Conservation (phyloP, 1,284 basidiomycete genomes). For the Apiotrichum gamsii region DNA sequence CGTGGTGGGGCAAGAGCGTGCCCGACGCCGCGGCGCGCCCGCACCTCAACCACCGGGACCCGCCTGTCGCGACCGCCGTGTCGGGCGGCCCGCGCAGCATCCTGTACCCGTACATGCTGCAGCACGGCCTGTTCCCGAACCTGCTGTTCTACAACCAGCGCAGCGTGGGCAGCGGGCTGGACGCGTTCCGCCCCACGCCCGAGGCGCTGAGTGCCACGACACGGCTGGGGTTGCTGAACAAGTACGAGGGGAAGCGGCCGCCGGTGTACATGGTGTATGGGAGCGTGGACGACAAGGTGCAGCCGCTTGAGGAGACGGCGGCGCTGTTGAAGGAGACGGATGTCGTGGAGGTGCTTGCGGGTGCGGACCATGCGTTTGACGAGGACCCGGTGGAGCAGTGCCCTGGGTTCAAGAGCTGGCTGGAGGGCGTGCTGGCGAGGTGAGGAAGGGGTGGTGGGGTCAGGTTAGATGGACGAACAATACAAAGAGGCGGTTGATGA, state of each 20-base stretch:
- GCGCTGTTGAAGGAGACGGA: conserved; percentile 17
- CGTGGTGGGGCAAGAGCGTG: conserved; percentile 35
- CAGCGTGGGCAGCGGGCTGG: conserved; percentile 30
- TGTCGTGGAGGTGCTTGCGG: conserved; percentile 26
- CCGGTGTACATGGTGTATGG: conserved; percentile 38
- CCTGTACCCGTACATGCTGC: conserved; percentile 45
- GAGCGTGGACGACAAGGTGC: conserved; percentile 33
- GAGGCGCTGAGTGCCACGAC: conserved; percentile 32
- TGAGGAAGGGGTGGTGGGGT: too few species aligned
- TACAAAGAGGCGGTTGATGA: too few species aligned
- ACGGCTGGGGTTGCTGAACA: conserved; percentile 17
- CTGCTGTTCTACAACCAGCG: conserved; percentile 40
- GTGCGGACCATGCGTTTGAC: conserved; percentile 39
- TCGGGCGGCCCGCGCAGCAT: conserved; percentile 40
- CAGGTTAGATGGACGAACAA: too few species aligned
- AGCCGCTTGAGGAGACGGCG: conserved; percentile 38
- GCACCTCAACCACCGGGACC: conserved; percentile 36
- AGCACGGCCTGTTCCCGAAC: conserved; percentile 40
- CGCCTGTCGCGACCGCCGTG: conserved; percentile 31
- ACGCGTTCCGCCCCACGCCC: conserved; percentile 34
- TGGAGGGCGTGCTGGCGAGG: conserved; percentile 18
- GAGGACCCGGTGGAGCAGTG: conserved; percentile 37
- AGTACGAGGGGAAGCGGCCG: conserved; percentile 3
- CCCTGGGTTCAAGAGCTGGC: conserved; percentile 33
- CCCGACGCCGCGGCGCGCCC: conserved; percentile 36